These are phyloP conservation scores for Eleusine coracana DNA, from an alignment of 176 grass and related monocot genomes.

Conservation along the genomic window DNA sequence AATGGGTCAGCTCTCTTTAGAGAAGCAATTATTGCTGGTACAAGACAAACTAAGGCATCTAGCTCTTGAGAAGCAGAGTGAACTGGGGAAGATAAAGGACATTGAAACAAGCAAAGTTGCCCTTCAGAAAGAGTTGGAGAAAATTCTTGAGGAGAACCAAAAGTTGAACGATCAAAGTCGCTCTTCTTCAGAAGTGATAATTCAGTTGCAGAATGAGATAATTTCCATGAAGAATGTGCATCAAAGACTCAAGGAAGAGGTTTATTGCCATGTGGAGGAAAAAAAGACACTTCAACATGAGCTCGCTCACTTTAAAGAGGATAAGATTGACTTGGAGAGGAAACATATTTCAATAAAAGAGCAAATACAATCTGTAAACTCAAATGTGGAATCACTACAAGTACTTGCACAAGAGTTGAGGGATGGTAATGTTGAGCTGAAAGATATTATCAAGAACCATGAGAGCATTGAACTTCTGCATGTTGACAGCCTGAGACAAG, in stretches of 20 bases:
- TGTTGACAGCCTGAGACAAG: conserved; percentile 55
- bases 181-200: conserved; percentile 67
- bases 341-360: conserved; percentile 68
- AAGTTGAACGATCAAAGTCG: conserved; percentile 60
- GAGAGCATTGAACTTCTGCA: conserved; percentile 52
- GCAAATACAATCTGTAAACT: conserved; percentile 68
- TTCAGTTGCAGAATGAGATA: conserved; percentile 85
- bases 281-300: conserved; percentile 71
- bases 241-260: conserved; percentile 62
- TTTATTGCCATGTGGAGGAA: conserved; percentile 56
- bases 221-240: conserved; percentile 70
- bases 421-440: conserved; percentile 77
- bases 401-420: conserved; percentile 66
- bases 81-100: conserved; percentile 45
- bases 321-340: conserved; percentile 64
- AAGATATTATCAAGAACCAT: conserved; percentile 77
- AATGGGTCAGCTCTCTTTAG: conserved; percentile 64
- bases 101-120: conserved; percentile 42
- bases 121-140: conserved; percentile 55
- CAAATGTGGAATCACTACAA: conserved; percentile 73
- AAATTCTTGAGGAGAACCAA: conserved; percentile 54
- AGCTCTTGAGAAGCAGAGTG: conserved; percentile 64
- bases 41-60: conserved; percentile 68
- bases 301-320: conserved; percentile 65
- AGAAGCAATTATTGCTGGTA: conserved; percentile 56